Conservation (phyloP, 1,284 basidiomycete genomes). For the Albatrellus sp. region DNA sequence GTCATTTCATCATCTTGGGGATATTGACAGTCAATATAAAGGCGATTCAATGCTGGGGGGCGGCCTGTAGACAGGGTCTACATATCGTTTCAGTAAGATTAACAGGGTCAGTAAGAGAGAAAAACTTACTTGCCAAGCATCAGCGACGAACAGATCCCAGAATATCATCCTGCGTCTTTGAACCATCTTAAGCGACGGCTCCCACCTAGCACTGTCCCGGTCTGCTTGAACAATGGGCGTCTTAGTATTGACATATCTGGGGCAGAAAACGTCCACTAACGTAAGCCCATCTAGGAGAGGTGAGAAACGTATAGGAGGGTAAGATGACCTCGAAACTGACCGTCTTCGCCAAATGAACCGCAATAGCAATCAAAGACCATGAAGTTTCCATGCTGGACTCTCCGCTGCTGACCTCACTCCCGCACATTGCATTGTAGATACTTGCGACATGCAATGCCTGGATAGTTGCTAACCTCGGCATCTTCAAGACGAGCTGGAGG, state of each 20-base stretch:
- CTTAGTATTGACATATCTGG: background rate
- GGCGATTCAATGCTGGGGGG: slow-evolving; percentile 44
- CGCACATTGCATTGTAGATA: slow-evolving; percentile 15
- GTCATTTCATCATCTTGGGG: slow-evolving; percentile 28
- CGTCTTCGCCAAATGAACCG: slow-evolving; percentile 15
- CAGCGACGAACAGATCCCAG: slow-evolving; percentile 29
- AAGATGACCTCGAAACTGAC: slow-evolving; percentile 9
- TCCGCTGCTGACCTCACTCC: slow-evolving; percentile 10
- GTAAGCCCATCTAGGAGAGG: slow-evolving; percentile 16
- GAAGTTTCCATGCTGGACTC: slow-evolving; percentile 16
- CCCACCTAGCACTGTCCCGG: slow-evolving; percentile 31
- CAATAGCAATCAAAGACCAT: slow-evolving; percentile 16
- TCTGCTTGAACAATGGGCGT: slow-evolving; percentile 17
- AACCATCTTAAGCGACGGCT: slow-evolving; percentile 22
- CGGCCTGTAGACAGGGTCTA: slow-evolving; percentile 27
- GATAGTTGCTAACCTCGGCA: slow-evolving; percentile 22
- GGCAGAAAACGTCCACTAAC: slow-evolving; percentile 9
- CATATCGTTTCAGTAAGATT: background rate
- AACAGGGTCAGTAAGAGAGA: background rate
- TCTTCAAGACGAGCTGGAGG: slow-evolving; percentile 23
- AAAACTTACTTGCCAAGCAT: slow-evolving; percentile 23
- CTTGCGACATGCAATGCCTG: slow-evolving; percentile 18
- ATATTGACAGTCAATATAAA: slow-evolving; percentile 44
- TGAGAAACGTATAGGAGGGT: background rate
- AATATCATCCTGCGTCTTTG: slow-evolving; percentile 29